These are phyloP conservation scores for Aspergillus sojae DNA, from an alignment of 2,329 filamentous ascomycete species.

Conservation along the genomic window DNA sequence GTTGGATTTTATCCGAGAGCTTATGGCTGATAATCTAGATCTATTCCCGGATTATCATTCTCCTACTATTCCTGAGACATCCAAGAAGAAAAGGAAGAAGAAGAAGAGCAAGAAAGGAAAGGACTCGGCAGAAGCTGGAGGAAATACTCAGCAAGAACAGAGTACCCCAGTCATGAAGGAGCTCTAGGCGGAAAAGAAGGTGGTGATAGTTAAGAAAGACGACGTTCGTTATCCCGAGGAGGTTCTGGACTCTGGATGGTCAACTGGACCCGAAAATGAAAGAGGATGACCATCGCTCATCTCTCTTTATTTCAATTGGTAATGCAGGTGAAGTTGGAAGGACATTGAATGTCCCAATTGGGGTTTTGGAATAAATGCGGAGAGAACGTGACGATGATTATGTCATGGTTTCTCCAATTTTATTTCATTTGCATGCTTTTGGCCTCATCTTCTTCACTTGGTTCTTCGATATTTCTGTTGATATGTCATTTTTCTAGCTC, in stretches of 20 bases:
- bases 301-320: background rate
- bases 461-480: background rate
- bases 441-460: background rate
- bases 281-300: background rate
- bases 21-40: background rate
- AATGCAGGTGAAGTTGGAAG: background rate
- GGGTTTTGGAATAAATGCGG: background rate
- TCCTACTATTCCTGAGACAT: background rate
- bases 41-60: background rate
- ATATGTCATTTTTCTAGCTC: background rate
- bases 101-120: background rate
- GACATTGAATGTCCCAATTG: background rate
- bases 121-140: background rate
- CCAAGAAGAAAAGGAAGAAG: background rate
- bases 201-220: background rate
- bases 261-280: background rate
- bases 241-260: background rate
- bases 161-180: background rate
- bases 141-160: background rate
- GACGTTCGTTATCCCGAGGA: background rate
- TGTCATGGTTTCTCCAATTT: constrained; percentile 15
- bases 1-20: constrained; percentile 6
- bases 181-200: background rate
- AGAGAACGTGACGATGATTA: constrained; percentile 11
- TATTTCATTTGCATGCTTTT: background rate